Base-by-base conservation (phyloP, 2,329 filamentous ascomycete genomes). In the Arthrobotrys entomopaga region DNA sequence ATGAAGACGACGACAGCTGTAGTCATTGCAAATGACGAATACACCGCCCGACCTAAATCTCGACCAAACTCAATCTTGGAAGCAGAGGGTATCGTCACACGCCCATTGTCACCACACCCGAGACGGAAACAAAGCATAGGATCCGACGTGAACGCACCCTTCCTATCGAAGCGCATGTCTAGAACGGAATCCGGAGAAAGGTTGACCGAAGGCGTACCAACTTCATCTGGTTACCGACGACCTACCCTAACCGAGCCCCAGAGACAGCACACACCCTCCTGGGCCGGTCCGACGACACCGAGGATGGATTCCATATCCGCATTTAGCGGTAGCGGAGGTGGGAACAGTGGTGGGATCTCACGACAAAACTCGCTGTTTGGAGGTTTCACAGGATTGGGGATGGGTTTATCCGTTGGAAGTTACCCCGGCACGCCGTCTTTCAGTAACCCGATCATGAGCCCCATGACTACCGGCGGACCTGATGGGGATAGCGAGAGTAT, bases 401-500 rank as follows among this genome's bases (percentile, higher is more conserved):
- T 71, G 22, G 29, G 29, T 8, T 7, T 34, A 34, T 34, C 29
- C 2, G 29, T 34, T 34, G 29, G 29, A 34, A 56, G 61, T 7
- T 80, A 83, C 19, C 79, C 82, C 0, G 82, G 83, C 5, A 82
- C 82, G 0, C 82, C 84, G 0, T 79, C 81, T 2, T 79, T 82
- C 0, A 82, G 84, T 56, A 82, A 84, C 13, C 50, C 61, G 11
- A 48, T 74, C 22, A 53, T 67, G 63, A 74, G 63, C 10, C 63
- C 63, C 13, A 63, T 48, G 11, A 57, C 48, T 19, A 22, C 34
- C 2, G 69, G 20, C n/a, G 15, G 15, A 16, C 59, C 48, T 16
- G 67, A 73, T 10, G 82, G 84, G 1, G 85, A 87, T 59, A 80
- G 80, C 46, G 82, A 84, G 10, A 84, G 84, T 43, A 79, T 83